Percentiles rank a stretch among this genome's conserved stretches.
Conservation (phyloP, 352 stramenopile species). For the Phytopythium delawarense region DNA sequence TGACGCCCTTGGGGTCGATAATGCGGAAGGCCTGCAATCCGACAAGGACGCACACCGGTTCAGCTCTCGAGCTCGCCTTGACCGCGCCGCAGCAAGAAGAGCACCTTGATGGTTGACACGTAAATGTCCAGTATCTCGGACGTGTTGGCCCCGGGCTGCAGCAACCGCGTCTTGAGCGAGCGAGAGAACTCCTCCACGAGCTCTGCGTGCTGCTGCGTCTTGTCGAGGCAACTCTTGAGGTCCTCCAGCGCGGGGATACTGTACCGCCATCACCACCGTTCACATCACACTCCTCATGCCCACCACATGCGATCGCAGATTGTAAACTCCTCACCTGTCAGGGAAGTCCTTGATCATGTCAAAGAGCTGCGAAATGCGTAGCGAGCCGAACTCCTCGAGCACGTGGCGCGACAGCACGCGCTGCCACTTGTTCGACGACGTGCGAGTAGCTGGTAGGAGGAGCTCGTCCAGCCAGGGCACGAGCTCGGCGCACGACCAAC, state of each 20-base stretch:
- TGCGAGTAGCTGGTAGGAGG: slow-evolving; percentile 19
- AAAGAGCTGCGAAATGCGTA: slow-evolving; percentile 93
- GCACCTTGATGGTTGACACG: slow-evolving; percentile 93
- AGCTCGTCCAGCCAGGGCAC: slow-evolving; percentile 60
- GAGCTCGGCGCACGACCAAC: slow-evolving; percentile 45
- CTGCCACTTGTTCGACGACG: slow-evolving; percentile 30
- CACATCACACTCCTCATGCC: not conserved
- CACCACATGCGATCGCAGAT: not conserved
- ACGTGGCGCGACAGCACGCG: slow-evolving; percentile 48
- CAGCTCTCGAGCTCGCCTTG: not conserved
- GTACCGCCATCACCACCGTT: not conserved
- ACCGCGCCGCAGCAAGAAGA: no score
- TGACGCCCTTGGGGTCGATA: slow-evolving; percentile 89
- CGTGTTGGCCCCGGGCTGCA: slow-evolving; percentile 95
- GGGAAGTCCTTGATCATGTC: slow-evolving; percentile 97
- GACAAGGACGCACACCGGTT: slow-evolving; percentile 2
- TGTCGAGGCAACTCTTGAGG: slow-evolving; percentile 67
- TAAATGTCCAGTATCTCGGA: slow-evolving; percentile 97
- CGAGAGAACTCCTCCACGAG: slow-evolving; percentile 75
- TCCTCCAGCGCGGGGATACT: slow-evolving; percentile 70
- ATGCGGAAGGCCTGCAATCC: slow-evolving; percentile 77
- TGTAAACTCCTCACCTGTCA: slow-evolving; percentile 44
- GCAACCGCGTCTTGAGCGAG: slow-evolving; percentile 80
- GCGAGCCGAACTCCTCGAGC: slow-evolving; percentile 54
- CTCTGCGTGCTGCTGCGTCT: slow-evolving; percentile 80